These are phyloP conservation scores for Chaetoscypha palmicola DNA, from an alignment of 2,329 filamentous ascomycete genomes.

Conservation along the genomic window DNA sequence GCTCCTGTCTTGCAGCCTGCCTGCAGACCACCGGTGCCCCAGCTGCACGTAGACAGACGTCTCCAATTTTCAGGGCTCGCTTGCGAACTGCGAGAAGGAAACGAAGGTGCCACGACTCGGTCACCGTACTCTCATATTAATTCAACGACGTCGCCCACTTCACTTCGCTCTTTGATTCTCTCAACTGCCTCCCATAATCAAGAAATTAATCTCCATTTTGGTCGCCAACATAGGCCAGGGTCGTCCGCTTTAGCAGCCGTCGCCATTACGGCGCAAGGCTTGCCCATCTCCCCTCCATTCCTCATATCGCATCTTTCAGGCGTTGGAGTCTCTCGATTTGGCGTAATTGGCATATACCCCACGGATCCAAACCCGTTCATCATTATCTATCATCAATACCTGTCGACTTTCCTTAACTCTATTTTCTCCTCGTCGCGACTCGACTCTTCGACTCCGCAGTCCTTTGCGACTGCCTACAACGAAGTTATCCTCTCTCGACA, in stretches of 20 bases:
- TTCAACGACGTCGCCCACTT: conserved; percentile 21
- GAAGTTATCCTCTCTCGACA: conserved; percentile 22
- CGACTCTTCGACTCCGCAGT: conserved; percentile 32
- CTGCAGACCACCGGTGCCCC: too few species aligned
- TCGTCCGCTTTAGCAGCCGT: conserved; percentile 31
- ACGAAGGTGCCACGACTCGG: background rate
- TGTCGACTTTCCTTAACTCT: too few species aligned
- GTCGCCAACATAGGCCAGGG: conserved; percentile 27
- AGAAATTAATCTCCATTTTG: conserved; percentile 25
- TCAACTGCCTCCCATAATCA: conserved; percentile 15
- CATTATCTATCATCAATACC: too few species aligned
- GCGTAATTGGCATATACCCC: conserved; percentile 27
- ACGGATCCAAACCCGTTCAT: too few species aligned
- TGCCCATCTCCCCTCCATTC: conserved; percentile 22
- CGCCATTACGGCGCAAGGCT: conserved; percentile 32
- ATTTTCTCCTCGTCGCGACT: conserved; percentile 23
- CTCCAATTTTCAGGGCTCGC: conserved; percentile 1
- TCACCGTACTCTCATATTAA: conserved; percentile 25
- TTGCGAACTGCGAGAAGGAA: background rate
- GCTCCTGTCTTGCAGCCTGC: too few species aligned
- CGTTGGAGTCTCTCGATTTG: conserved; percentile 26
- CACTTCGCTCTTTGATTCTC: conserved; percentile 13
- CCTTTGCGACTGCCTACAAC: conserved; percentile 25
- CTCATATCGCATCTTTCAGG: conserved; percentile 24
- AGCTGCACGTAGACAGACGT: background rate